These are phyloP conservation scores for Geotrichum bryndzae DNA, from an alignment of 1,139 yeast genomes.

Conservation along the genomic window DNA sequence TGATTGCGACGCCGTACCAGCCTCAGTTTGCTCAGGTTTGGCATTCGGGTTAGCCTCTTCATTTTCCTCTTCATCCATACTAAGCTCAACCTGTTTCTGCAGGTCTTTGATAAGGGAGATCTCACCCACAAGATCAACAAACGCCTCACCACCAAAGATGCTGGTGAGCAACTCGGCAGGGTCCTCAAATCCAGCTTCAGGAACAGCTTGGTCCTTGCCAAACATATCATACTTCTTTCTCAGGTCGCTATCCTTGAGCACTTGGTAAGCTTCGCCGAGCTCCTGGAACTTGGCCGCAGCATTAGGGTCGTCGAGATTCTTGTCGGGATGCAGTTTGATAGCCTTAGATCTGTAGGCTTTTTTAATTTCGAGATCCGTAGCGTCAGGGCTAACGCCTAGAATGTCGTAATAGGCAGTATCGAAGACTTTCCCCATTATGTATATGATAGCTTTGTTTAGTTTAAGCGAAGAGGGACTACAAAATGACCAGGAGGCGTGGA, in stretches of 20 bases:
- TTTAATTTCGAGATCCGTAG: conserved; percentile 78
- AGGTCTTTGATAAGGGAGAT: conserved; percentile 77
- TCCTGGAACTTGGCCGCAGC: conserved; percentile 63
- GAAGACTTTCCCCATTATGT: conserved; percentile 59
- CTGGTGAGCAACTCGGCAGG: conserved; percentile 81
- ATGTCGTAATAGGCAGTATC: conserved; percentile 87
- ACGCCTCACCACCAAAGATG: conserved; percentile 92
- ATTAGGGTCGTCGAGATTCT: conserved; percentile 78
- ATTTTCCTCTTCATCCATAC: conserved; percentile 75
- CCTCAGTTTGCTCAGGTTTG: conserved; percentile 13
- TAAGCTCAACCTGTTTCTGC: conserved; percentile 62
- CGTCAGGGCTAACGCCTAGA: conserved; percentile 60
- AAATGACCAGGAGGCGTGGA: neutral
- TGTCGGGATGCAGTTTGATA: conserved; percentile 87
- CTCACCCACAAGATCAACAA: conserved; percentile 84
- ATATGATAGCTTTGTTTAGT: neutral
- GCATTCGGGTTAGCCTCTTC: conserved; percentile 41
- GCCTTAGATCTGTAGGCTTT: conserved; percentile 91
- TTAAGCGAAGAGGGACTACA: neutral
- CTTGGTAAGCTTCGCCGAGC: conserved; percentile 42
- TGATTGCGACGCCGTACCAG: conserved; percentile 3
- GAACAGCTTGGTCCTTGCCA: conserved; percentile 81
- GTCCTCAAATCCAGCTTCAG: conserved; percentile 80
- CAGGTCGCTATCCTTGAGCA: conserved; percentile 66
- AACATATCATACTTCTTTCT: conserved; percentile 74